Evolutionary conservation across 75 land plant species (phyloP), one percentile per base, ranked within the genome.

Genomic region (Picea glauca): DNA sequence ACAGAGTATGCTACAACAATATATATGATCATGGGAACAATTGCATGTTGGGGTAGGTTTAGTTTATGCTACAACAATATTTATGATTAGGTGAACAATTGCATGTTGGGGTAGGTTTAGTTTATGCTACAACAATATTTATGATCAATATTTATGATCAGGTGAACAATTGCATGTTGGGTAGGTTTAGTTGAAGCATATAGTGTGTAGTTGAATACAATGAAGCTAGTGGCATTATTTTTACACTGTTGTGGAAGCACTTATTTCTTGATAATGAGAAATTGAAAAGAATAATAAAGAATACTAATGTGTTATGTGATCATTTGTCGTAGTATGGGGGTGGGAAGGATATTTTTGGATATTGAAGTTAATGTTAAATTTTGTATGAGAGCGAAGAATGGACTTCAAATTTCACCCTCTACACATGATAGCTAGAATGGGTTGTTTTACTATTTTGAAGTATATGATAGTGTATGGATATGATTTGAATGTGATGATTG

Each of bases 171-270:
- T n/a, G n/a, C n/a, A n/a, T n/a, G n/a, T n/a, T n/a, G 98, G 98
- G 54, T 95, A 15, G 98, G 98, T 8, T 73, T 94, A 62, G 90
- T 89, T 65, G 92, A 90, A 62, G 89, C 98, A 30, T 94, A 90
- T 76, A 77, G 98, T 94, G 94, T 79, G 98, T 95, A 3, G 93
- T 94, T 13, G 98, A 94, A 60, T 94, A 92, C 75, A 92, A 87
- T 82, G 98, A 94, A 80, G 77, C 80, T 31, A 86, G 78, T 43
- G 98, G 98, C 30, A 43, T 80, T 21, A 92, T 94, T 58, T 82
- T 94, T 9, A 82, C 82, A 3, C 77, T 90, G 87, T 89, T 94
- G 15, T 89, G 92, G 21, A 67, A 84, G 58, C 80, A 85, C 65
- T 60, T 78, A 4, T 79, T 87, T 32, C 82, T 78, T 20, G 76